These are phyloP conservation scores for Aspergillus floridensis DNA, from an alignment of 2,329 filamentous ascomycete species.

Conservation along the genomic window DNA sequence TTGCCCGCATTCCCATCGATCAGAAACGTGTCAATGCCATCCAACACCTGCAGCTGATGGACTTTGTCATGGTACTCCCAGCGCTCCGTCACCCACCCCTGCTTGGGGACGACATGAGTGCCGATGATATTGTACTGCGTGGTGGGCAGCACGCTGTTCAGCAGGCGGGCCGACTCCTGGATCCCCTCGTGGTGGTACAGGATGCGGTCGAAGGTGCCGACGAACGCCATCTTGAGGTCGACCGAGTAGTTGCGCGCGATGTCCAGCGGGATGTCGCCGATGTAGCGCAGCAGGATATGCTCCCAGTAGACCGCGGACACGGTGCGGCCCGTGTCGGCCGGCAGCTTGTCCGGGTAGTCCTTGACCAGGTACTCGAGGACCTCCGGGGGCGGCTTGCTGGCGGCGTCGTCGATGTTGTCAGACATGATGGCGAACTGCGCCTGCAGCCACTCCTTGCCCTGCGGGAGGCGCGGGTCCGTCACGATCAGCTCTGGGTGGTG, in stretches of 20 bases:
- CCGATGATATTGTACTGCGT: constrained; percentile 9
- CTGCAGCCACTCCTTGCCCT: constrained; percentile 5
- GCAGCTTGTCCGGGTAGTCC: background rate
- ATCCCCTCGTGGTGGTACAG: constrained; percentile 5
- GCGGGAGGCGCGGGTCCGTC: constrained; percentile 5
- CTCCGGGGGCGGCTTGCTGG: constrained; percentile 3
- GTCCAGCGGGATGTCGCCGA: constrained; percentile 10
- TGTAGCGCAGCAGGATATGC: constrained; percentile 14
- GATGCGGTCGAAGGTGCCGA: constrained; percentile 8
- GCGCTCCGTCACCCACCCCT: constrained; percentile 10
- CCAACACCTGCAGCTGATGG: constrained; percentile 1
- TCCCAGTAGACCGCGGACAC: constrained; percentile 13
- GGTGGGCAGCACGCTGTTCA: constrained; percentile 8
- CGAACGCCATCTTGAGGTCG: constrained; percentile 5
- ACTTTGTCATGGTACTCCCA: constrained; percentile 8
- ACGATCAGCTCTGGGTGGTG: background rate
- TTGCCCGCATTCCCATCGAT: constrained; percentile 5
- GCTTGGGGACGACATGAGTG: constrained; percentile 1
- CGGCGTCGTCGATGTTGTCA: background rate
- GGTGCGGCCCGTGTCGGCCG: background rate
- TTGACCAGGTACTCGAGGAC: constrained; percentile 6
- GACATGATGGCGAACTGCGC: constrained; percentile 5
- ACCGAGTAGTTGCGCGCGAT: constrained; percentile 11
- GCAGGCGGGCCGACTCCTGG: constrained; percentile 8
- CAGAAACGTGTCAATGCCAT: constrained; percentile 11